Evolutionary conservation across 257 asterid genomes (phyloP).

Genomic region (Marsdenia floribunda): DNA sequence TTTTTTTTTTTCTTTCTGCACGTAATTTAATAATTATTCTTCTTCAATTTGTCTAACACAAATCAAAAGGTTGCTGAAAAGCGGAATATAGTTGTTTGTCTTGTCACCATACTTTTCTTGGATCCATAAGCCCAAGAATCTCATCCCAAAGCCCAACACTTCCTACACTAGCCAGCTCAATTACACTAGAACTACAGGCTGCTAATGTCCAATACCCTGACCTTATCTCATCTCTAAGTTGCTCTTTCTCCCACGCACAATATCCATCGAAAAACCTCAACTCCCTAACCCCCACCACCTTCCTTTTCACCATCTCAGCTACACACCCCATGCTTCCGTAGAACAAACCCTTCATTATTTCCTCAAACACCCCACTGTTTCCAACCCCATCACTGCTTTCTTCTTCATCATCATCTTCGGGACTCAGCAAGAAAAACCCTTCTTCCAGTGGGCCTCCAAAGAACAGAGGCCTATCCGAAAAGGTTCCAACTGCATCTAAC

Average conservation of each 20-base stretch:
- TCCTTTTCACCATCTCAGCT: conserved; percentile 80
- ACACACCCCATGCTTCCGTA: conserved; percentile 78
- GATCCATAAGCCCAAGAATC: conserved; percentile 64
- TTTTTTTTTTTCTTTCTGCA: neutral
- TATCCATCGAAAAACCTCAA: conserved; percentile 81
- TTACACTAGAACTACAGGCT: conserved; percentile 64
- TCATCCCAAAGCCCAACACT: conserved; percentile 76
- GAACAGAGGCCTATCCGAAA: conserved; percentile 61
- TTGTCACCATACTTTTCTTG: conserved; percentile 57
- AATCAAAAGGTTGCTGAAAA: neutral
- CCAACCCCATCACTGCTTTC: conserved; percentile 20
- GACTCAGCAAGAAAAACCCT: conserved; percentile 56
- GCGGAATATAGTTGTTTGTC: neutral
- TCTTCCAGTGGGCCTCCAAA: conserved; percentile 91
- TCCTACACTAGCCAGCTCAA: conserved; percentile 47
- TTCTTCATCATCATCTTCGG: conserved; percentile 18
- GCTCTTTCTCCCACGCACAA: conserved; percentile 74
- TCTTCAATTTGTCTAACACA: neutral
- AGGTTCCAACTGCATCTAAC: conserved; percentile 44
- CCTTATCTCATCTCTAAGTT: conserved; percentile 61
- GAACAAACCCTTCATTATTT: conserved; percentile 74
- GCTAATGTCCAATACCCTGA: conserved; percentile 85
- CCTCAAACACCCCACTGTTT: conserved; percentile 62
- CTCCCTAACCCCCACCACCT: conserved; percentile 38
- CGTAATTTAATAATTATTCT: neutral